A percentile compares a stretch with the other conserved stretches of the same genome.
Conservation (phyloP, 129 eudicot genomes). For the Artemisia tridentata region DNA sequence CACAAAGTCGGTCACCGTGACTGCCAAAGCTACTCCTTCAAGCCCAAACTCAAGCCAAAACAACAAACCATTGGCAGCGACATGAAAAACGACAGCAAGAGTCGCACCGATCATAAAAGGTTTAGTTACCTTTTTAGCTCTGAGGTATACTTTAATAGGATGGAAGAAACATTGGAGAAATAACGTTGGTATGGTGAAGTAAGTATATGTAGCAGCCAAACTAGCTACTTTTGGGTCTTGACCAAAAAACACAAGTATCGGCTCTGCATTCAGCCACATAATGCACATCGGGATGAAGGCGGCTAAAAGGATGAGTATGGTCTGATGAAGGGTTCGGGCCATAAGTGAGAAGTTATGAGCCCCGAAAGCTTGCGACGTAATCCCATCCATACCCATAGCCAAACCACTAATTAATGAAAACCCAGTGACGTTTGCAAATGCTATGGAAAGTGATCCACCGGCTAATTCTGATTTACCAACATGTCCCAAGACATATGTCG, state of each 20-base stretch:
- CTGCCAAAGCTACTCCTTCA: constrained; percentile 70
- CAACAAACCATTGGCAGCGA: constrained; percentile 58
- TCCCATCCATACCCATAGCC: constrained; percentile 96
- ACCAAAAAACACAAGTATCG: constrained; percentile 61
- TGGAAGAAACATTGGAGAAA: constrained; percentile 70
- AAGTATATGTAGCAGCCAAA: constrained; percentile 70
- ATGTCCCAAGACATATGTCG: too few relatives aligned
- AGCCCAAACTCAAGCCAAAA: constrained; percentile 67
- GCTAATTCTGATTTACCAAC: constrained; percentile 48
- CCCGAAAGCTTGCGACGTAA: constrained; percentile 93
- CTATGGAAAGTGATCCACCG: constrained; percentile 90
- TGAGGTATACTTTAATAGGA: constrained; percentile 78
- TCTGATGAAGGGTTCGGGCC: constrained; percentile 59
- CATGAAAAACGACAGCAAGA: constrained; percentile 57
- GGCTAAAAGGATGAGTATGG: constrained; percentile 54
- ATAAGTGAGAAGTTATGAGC: constrained; percentile 53
- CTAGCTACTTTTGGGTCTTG: constrained; percentile 64
- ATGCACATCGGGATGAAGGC: constrained; percentile 65
- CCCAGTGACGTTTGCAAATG: constrained; percentile 86
- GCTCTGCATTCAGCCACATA: constrained; percentile 78
- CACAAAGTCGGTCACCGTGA: constrained; percentile 54
- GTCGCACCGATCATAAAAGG: constrained; percentile 71
- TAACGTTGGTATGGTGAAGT: constrained; percentile 70
- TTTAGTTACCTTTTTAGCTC: constrained; percentile 75
- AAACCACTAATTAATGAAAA: constrained; percentile 83